These are phyloP conservation scores for sorghum (Sorghum bicolor) DNA, from an alignment of 176 grass and related monocot species.

Conservation along the genomic window DNA sequence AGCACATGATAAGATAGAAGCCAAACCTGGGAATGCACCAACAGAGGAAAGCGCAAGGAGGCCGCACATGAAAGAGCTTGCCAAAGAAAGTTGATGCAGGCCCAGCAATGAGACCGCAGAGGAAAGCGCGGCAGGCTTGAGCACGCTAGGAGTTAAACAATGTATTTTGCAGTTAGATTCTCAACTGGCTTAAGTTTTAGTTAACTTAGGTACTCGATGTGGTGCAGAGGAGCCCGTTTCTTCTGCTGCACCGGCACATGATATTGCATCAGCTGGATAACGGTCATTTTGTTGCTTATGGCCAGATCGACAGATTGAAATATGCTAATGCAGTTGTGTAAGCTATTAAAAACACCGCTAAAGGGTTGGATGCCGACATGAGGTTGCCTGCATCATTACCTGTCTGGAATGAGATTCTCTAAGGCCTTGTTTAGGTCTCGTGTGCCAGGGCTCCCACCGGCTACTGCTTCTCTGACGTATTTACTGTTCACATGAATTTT, in stretches of 20 bases:
- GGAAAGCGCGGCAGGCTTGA: neutral
- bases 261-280: neutral
- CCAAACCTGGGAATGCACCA: neutral
- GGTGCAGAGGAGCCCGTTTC: neutral
- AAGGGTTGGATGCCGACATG: too few relatives aligned
- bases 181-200: neutral
- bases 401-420: too few relatives aligned
- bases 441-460: too few relatives aligned
- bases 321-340: neutral
- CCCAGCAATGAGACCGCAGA: slow-evolving; percentile 10
- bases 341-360: too few relatives aligned
- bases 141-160: neutral
- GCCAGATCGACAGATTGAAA: neutral
- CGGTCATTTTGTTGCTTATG: neutral
- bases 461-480: too few relatives aligned
- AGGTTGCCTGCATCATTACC: too few relatives aligned
- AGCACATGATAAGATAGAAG: neutral
- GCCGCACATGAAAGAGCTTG: too few relatives aligned
- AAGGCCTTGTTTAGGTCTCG: too few relatives aligned
- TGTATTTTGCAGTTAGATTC: neutral
- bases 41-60: too few relatives aligned
- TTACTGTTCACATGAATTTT: too few relatives aligned
- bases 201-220: neutral
- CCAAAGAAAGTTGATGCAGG: neutral
- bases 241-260: neutral